Evolutionary conservation across 495 filamentous ascomycete species (phyloP), one percentile per base, ranked within the genome.

Genomic region (Penicillium odoratum): DNA sequence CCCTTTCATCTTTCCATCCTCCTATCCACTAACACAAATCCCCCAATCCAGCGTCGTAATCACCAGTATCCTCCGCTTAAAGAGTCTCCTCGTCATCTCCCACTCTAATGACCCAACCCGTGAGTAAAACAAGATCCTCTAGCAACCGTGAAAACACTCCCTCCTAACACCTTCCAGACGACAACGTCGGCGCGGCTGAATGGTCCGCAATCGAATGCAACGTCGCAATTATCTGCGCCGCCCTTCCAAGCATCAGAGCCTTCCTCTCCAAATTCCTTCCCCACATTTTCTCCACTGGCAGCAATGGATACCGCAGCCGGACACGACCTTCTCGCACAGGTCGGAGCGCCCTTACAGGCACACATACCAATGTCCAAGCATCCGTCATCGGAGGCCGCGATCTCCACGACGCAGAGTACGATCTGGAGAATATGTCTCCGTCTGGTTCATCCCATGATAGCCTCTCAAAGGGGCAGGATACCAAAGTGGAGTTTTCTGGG

Each of bases 161-260:
- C 49, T 48, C 11, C 15, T 44, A 40, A 40, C 36, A 30, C 11
- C 16, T 3, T 11, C 25, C 44, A 78, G 73, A 74, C 64, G 79
- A 83, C 56, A 83, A 83, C 62, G 73, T 81, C 31, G 74, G 78
- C 43, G 74, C 76, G 5, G 83, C 81, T 0, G 77, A 74, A 56
- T 87, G 84, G 84, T 82, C 81, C 16, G 76, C 77, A 45, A 69
- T 81, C 43, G 83, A 87, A 69, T 74, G 83, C 34, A 83, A 78
- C 56, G 78, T 81, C 11, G 83, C 80, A 31, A 82, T 85, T 38
- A 80, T 79, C 53, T 85, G 81, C 62, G 76, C 78, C 52, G 83
- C 75, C 59, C 76, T 85, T 16, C 81, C 83, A n/a, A 80, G 77
- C 25, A 74, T 82, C 5, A 74, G 80, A 6, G 78, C 82, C 11